Evolutionary conservation across 225 moss, liverwort and hornwort genomes (phyloP), one percentile per base, ranked within the genome.

Genomic region (Antitrichia curtipendula): DNA sequence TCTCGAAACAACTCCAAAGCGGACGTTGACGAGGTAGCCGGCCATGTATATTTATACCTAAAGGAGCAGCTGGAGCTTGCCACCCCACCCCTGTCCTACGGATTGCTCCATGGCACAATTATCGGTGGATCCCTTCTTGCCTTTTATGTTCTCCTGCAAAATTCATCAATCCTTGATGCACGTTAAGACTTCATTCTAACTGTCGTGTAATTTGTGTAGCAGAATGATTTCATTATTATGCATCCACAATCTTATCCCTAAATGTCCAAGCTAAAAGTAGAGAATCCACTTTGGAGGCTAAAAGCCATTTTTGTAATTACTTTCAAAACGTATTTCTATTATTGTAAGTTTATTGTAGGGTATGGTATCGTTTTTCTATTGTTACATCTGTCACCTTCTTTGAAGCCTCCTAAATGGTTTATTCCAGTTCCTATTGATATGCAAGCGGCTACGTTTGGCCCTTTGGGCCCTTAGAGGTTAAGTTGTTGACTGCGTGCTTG

Each of bases 21-120:
- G 59, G 95, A 95, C 59, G 94, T 96, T 80, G 94, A 95, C 82
- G 98, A 99, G 92, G 94, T 99, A 59, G 95, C 95, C 70, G 98
- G 98, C 66, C 98, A 99, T 92, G 97, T 93, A 58, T 99, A 99
- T 86, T 92, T 99, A 87, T 99, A 93, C 81, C 91, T 99, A 54
- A 97, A 99, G 92, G 98, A 99, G 92, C 95, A 97, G 91, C 89
- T 99, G 78, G 98, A 99, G 87, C 93, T 97, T 84, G 90, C 93
- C 59, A 93, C 93, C 74, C 91, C 95, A 43, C 92, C 96, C 62
- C 92, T 95, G 41, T 97, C 98, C 65, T 99, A 97, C 84, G 95
- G 97, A 59, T 92, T 99, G 90, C 97, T 99, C 60, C 97, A 99
- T 92, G 97, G 97, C 88, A 97, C 97, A 78, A 94, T 99, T 61